phyloP scores from a whole-genome alignment of 2,329 filamentous ascomycete species.

The Blumeriella jaapii region DNA sequence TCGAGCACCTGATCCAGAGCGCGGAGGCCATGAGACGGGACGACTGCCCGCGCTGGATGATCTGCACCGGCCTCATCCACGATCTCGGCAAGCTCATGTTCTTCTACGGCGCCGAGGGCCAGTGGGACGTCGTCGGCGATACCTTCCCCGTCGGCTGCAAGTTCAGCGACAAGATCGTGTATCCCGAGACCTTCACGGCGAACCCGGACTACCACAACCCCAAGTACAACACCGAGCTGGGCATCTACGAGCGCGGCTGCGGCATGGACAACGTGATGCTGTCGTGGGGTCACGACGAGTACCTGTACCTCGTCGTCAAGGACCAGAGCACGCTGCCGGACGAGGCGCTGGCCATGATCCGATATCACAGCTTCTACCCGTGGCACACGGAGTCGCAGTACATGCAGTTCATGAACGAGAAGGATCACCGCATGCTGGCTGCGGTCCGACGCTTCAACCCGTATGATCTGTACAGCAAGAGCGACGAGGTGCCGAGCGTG shows the following conservation, averaged over 20 bases:
- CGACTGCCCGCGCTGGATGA: constrained; percentile 74
- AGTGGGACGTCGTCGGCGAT: constrained; percentile 90
- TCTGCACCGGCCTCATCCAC: constrained; percentile 66
- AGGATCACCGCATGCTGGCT: constrained; percentile 68
- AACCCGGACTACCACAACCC: constrained; percentile 66
- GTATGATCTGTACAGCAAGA: constrained; percentile 88
- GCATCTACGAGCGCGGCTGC: constrained; percentile 70
- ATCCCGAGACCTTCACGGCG: constrained; percentile 61
- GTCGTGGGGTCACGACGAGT: constrained; percentile 83
- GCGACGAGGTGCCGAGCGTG: constrained; percentile 63
- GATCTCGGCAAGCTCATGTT: constrained; percentile 71
- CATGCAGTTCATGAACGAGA: constrained; percentile 68
- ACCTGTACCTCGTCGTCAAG: constrained; percentile 77
- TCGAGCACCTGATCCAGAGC: constrained; percentile 79
- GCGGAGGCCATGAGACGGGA: constrained; percentile 84
- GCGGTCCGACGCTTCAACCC: constrained; percentile 83
- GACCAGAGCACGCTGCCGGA: constrained; percentile 67
- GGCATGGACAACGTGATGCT: constrained; percentile 83
- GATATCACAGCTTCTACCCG: constrained; percentile 87
- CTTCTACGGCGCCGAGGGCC: constrained; percentile 72
- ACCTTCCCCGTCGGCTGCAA: constrained; percentile 70
- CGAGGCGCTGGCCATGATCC: constrained; percentile 81
- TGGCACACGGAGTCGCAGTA: constrained; percentile 82
- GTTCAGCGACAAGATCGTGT: constrained; percentile 68
- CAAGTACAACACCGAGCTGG: constrained; percentile 63